Evolutionary conservation across 2,329 filamentous ascomycete species (phyloP), one percentile per base, ranked within the genome.

Genomic region (Neofusicoccum kwambonambiense): DNA sequence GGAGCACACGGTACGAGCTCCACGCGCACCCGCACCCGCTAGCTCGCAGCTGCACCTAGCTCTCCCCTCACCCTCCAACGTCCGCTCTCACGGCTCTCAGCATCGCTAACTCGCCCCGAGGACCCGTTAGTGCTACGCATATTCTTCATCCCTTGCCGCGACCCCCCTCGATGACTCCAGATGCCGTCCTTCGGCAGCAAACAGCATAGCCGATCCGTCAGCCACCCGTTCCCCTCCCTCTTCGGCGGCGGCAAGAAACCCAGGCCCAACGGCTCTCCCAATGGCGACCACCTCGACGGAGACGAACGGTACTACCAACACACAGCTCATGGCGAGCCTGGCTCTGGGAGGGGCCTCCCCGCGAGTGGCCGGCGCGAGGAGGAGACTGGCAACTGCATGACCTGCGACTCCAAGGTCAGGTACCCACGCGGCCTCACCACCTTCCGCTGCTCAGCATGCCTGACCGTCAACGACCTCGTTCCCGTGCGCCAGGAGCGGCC

Each of bases 391-490:
- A 88, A 87, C 70, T 97, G 93, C 75, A 93, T 94, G 86, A 93
- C 92, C 39, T 97, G 93, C 76, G 90, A 89, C 71, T 90, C 90
- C 63, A 86, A 88, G 64, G 89, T 96, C 68, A 85, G 90, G 64
- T 96, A 92, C 89, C 92, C 92, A 1, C 86, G 84, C 67, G 86
- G 89, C 62, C 78, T 93, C 67, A 85, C 85, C 41, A 86, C 89
- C 42, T 96, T 95, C 76, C 86, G 92, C 70, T 97, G 93, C 76
- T 90, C 90, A 47, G 89, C 91, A 63, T 97, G 93, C 76, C 80
- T 91, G 71, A 95, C 90, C 17, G 88, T 97, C 73, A 96, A 96
- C 74, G 92, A 96, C 74, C 77, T 96, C 61, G 82, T 85, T 66
- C 83, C 83, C 47, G 65, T 75, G 17, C n/a, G 13, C 65, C 65